Percentiles rank a stretch among this genome's conserved stretches.
Conservation (phyloP, 441 rosid genomes). For the Cnidoscolus chayamansa region DNA sequence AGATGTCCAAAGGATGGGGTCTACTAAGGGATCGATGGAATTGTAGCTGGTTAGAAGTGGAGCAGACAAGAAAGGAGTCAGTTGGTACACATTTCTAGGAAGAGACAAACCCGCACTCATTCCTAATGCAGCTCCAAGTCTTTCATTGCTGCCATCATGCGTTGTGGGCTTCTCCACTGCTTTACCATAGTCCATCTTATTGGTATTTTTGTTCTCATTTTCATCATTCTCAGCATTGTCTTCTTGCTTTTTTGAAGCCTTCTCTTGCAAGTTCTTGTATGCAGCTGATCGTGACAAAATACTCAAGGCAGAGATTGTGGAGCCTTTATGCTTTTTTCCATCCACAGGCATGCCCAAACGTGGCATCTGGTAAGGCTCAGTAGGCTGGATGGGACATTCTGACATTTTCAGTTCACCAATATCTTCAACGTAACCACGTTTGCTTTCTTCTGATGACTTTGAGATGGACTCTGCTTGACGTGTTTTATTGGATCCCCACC, state of each 20-base stretch:
- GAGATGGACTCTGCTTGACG: constrained; percentile 64
- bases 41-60: constrained; percentile 82
- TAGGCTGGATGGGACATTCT: constrained; percentile 57
- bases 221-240: constrained; percentile 59
- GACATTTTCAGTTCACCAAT: constrained; percentile 67
- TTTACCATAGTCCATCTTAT: constrained; percentile 74
- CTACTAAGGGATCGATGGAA: constrained; percentile 59
- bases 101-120: constrained; percentile 57
- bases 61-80: constrained; percentile 76
- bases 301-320: constrained; percentile 62
- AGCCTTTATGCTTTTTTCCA: constrained; percentile 48
- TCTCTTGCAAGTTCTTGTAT: constrained; percentile 80
- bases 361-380: constrained; percentile 90
- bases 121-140: constrained; percentile 55
- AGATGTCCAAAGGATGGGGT: constrained; percentile 84
- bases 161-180: constrained; percentile 60
- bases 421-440: constrained; percentile 53
- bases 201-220: constrained; percentile 70
- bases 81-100: constrained; percentile 67
- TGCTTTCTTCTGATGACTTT: constrained; percentile 65
- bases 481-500: constrained; percentile 80
- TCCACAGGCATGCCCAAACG: constrained; percentile 51
- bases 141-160: constrained; percentile 45
- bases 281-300: constrained; percentile 78
- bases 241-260: constrained; percentile 59